These are phyloP conservation scores for Myxozyma geophila DNA, from an alignment of 805 yeast species.

Conservation along the genomic window DNA sequence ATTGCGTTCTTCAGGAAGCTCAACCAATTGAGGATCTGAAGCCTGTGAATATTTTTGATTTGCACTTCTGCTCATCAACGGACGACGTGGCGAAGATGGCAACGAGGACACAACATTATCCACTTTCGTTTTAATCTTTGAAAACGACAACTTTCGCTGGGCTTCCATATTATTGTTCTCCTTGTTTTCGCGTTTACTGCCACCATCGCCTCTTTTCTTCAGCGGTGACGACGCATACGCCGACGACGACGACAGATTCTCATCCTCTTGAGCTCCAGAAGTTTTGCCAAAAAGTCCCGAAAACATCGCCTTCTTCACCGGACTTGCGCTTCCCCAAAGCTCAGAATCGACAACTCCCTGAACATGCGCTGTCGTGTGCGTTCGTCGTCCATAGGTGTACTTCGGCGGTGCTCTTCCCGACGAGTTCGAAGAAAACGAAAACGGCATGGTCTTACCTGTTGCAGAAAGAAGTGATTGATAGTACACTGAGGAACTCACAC, in stretches of 20 bases:
- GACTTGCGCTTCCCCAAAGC: slow-evolving; percentile 31
- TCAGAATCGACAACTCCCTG: slow-evolving; percentile 30
- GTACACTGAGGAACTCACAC: background rate
- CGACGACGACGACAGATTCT: slow-evolving; percentile 3
- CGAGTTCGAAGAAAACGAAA: slow-evolving; percentile 3
- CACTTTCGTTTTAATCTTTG: slow-evolving; percentile 13
- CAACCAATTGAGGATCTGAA: background rate
- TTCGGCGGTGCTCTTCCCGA: slow-evolving; percentile 1
- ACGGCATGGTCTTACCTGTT: background rate
- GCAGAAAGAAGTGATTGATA: background rate
- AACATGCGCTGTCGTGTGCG: slow-evolving; percentile 22
- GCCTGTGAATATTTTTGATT: background rate
- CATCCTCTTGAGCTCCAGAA: background rate
- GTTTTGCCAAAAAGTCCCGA: background rate
- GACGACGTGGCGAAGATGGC: slow-evolving; percentile 18
- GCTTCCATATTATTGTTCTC: slow-evolving; percentile 6
- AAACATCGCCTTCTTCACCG: slow-evolving; percentile 20
- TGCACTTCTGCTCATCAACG: slow-evolving; percentile 7
- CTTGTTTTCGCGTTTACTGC: slow-evolving; percentile 2
- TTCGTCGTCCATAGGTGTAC: slow-evolving; percentile 30
- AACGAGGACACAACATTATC: slow-evolving; percentile 9
- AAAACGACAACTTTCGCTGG: slow-evolving; percentile 1
- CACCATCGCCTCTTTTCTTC: background rate
- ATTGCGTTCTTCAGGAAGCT: background rate
- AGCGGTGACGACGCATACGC: slow-evolving; percentile 8